A percentile compares a stretch with the other conserved stretches of the same genome.
Conservation (phyloP, 805 yeast genomes). For the Hanseniaspora hatyaiensis region DNA sequence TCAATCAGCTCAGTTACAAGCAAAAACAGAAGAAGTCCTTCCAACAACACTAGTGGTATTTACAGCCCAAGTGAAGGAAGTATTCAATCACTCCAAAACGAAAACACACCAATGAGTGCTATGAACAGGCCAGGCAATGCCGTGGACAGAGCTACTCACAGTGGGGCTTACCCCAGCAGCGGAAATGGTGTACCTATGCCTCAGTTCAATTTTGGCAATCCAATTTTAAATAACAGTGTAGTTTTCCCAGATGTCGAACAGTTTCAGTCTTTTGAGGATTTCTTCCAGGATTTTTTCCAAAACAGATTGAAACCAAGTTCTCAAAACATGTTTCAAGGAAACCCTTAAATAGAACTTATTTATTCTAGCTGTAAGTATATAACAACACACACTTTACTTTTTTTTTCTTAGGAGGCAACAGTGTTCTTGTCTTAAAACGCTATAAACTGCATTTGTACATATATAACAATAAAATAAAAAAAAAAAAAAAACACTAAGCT, state of each 20-base stretch:
- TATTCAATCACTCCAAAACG: background rate
- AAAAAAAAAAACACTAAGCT: background rate
- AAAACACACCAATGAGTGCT: background rate
- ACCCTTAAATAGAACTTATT: background rate
- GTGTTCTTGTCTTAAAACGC: conserved; percentile 23
- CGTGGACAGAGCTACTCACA: background rate
- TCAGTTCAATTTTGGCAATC: conserved; percentile 8
- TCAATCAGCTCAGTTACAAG: conserved; percentile 17
- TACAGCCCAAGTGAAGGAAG: conserved; percentile 3
- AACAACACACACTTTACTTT: conserved; percentile 24
- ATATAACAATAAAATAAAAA: background rate
- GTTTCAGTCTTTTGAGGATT: conserved; percentile 45
- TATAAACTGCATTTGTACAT: background rate
- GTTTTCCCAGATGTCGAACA: conserved; percentile 38
- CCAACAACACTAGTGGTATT: background rate
- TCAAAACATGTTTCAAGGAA: conserved; percentile 23
- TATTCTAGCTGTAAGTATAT: too few species aligned
- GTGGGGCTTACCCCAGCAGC: background rate
- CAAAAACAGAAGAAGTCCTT: conserved; percentile 13
- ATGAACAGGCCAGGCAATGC: background rate
- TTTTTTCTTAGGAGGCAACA: conserved; percentile 38
- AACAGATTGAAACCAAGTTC: conserved; percentile 28
- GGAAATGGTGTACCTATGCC: background rate
- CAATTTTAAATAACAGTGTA: background rate
- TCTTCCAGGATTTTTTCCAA: conserved; percentile 40